Percentiles rank a stretch among this genome's conserved stretches.
Conservation (phyloP, 495 filamentous ascomycete species). For the Podospora bellae-mahoneyi region DNA sequence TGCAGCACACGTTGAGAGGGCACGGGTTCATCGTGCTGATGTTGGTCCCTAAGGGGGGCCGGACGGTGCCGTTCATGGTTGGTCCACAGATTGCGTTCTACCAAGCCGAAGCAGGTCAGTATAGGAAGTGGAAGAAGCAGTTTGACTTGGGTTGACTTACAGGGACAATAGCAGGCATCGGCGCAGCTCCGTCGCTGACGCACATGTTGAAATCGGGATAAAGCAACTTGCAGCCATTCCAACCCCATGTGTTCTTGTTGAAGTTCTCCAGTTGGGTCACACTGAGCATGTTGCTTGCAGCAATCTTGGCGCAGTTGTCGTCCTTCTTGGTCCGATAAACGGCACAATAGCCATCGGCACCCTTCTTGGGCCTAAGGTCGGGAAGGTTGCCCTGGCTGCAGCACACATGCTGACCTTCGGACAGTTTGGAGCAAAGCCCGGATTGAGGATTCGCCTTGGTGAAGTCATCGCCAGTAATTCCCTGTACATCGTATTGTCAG, state of each 20-base stretch:
- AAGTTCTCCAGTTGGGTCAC: slow-evolving; percentile 30
- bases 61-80: slow-evolving; percentile 9
- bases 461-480: slow-evolving; percentile 20
- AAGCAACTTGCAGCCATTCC: slow-evolving; percentile 38
- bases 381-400: slow-evolving; percentile 35
- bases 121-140: too few species aligned
- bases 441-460: slow-evolving; percentile 20
- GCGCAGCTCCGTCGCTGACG: slow-evolving; percentile 14
- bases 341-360: slow-evolving; percentile 29
- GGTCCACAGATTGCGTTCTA: slow-evolving; percentile 43
- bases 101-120: too few species aligned
- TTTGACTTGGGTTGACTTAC: slow-evolving; percentile 6
- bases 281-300: slow-evolving; percentile 35
- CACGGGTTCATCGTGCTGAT: slow-evolving; percentile 32
- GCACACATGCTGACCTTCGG: slow-evolving; percentile 42
- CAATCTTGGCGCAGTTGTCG: slow-evolving; percentile 40
- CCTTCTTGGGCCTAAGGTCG: slow-evolving; percentile 19
- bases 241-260: slow-evolving; percentile 43
- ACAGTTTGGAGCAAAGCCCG: slow-evolving; percentile 36
- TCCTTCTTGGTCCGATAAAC: slow-evolving; percentile 20
- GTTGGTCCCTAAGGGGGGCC: slow-evolving; percentile 16
- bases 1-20: slow-evolving; percentile 36
- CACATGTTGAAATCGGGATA: slow-evolving; percentile 33
- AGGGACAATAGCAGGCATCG: not conserved
- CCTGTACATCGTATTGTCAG: too few species aligned